Conservation (phyloP, 1,284 basidiomycete genomes). For the Microbotryum lychnidis-dioicae region DNA sequence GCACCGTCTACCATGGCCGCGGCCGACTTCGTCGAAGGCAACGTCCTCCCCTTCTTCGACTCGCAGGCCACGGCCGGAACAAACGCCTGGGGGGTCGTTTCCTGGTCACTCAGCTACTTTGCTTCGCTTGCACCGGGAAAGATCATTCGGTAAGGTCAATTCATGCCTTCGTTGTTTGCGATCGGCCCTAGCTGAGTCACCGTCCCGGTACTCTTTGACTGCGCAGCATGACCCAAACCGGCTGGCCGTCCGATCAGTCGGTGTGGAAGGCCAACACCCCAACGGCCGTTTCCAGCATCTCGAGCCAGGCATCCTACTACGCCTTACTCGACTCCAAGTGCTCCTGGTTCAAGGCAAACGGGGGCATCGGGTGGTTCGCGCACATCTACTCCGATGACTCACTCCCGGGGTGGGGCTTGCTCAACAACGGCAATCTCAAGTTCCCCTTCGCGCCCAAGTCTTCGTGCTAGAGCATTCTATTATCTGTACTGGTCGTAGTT, state of each 20-base stretch:
- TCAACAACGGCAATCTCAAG: neutral
- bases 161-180: neutral
- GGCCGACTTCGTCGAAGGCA: constrained; percentile 56
- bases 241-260: constrained; percentile 34
- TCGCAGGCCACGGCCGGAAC: constrained; percentile 54
- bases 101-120: constrained; percentile 56
- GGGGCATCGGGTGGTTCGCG: constrained; percentile 64
- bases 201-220: too few species aligned
- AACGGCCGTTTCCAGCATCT: constrained; percentile 30
- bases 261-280: constrained; percentile 33
- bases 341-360: constrained; percentile 12
- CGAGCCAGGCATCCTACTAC: constrained; percentile 42
- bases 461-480: too few species aligned
- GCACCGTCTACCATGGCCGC: constrained; percentile 45
- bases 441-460: too few species aligned
- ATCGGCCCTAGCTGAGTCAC: neutral
- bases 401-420: constrained; percentile 2
- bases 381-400: constrained; percentile 59
- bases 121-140: constrained; percentile 23
- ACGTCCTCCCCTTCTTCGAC: constrained; percentile 67
- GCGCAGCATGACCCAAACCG: constrained; percentile 28
- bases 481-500: too few species aligned
- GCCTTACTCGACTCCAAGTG: constrained; percentile 31
- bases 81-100: constrained; percentile 56
- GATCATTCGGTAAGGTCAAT: constrained; percentile 51